Evolutionary conservation across 805 yeast species (phyloP).

Genomic region (Metschnikowia sp.): DNA sequence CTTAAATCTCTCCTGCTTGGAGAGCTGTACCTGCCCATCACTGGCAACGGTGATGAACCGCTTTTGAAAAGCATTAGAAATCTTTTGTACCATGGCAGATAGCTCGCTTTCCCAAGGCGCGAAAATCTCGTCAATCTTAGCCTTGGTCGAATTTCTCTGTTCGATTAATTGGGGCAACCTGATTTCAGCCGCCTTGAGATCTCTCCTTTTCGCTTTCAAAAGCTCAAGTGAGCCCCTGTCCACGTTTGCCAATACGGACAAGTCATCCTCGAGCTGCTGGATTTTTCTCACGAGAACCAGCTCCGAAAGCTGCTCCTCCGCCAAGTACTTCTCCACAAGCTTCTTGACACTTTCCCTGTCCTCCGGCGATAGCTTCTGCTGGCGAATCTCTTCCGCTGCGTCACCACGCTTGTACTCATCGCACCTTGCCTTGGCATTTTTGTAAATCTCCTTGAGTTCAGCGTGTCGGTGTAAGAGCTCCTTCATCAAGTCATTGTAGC

Average conservation of each 20-base stretch:
- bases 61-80: constrained; percentile 62
- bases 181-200: constrained; percentile 30
- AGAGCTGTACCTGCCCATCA: constrained; percentile 75
- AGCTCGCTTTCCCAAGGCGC: constrained; percentile 62
- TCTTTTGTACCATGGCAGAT: constrained; percentile 46
- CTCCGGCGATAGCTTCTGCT: constrained; percentile 37
- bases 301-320: constrained; percentile 36
- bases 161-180: constrained; percentile 36
- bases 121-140: constrained; percentile 37
- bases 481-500: constrained; percentile 19
- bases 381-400: constrained; percentile 35
- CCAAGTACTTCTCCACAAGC: constrained; percentile 38
- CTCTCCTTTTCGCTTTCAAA: constrained; percentile 37
- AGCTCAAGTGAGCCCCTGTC: constrained; percentile 37
- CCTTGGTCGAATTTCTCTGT: constrained; percentile 26
- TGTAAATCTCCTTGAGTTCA: constrained; percentile 29
- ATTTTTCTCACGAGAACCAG: constrained; percentile 37
- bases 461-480: constrained; percentile 27
- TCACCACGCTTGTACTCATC: constrained; percentile 39
- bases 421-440: constrained; percentile 31
- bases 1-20: constrained; percentile 48
- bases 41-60: constrained; percentile 76
- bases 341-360: constrained; percentile 36
- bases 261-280: constrained; percentile 46
- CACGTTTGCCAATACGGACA: constrained; percentile 33